Percentiles rank a stretch among this genome's conserved stretches.
phyloP scores from a whole-genome alignment of 2,329 filamentous ascomycete genomes.

The Botrytis elliptica region DNA sequence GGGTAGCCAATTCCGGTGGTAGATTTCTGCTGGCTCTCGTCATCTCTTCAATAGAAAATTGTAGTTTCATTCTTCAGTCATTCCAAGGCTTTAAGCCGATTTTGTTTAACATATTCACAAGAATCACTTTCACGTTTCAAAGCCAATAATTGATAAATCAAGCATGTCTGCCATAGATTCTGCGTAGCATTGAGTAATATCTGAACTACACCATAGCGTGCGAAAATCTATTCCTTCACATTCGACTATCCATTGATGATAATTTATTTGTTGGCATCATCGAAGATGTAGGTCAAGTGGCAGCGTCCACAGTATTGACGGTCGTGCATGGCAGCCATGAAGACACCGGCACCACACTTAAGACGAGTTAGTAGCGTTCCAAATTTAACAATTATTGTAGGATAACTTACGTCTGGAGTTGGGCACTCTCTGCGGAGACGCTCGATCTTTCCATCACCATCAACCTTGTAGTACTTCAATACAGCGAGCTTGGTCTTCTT shows the following conservation, averaged over 20 bases:
- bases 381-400: not conserved
- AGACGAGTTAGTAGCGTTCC: constrained; percentile 40
- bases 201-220: constrained; percentile 13
- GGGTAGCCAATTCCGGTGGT: too few relatives aligned
- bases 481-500: constrained; percentile 99
- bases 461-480: constrained; percentile 99
- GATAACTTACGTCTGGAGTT: constrained; percentile 70
- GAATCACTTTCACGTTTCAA: not conserved
- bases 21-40: not conserved
- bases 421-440: constrained; percentile 98
- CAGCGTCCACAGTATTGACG: constrained; percentile 72
- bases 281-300: constrained; percentile 72
- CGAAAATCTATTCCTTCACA: constrained; percentile 25
- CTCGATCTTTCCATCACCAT: constrained; percentile 99
- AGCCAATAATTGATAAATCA: not conserved
- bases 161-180: constrained; percentile 15
- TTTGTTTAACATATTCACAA: not conserved
- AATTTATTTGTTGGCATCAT: constrained; percentile 60
- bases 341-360: constrained; percentile 98
- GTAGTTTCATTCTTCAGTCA: not conserved
- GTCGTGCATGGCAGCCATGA: constrained; percentile 99
- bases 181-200: constrained; percentile 27
- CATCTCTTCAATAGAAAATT: not conserved
- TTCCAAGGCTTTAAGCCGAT: not conserved
- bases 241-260: constrained; percentile 36